A percentile compares a stretch with the other conserved stretches of the same genome.
Conservation (phyloP, 2,329 filamentous ascomycete genomes). For the Decorospora gaudefroyi region DNA sequence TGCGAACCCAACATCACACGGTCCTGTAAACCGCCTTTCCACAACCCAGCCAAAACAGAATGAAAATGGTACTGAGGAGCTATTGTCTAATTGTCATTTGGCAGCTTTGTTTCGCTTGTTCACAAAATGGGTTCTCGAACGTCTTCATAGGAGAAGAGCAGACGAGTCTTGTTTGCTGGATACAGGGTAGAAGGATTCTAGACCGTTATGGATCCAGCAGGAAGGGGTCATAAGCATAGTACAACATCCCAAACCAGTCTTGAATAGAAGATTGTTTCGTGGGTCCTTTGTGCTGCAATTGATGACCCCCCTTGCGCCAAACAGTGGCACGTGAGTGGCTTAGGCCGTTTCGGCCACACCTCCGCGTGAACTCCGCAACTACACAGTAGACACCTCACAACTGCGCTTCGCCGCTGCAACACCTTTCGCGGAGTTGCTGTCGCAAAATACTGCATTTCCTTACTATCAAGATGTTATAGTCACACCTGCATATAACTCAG, state of each 20-base stretch:
- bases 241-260: conserved; percentile 19
- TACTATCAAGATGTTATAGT: conserved; percentile 25
- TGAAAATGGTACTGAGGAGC: too few species aligned
- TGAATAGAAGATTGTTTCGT: conserved; percentile 34
- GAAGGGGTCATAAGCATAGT: background rate
- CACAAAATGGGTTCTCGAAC: background rate
- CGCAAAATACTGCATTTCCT: background rate
- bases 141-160: too few species aligned
- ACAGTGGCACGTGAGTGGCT: conserved; percentile 34
- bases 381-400: conserved; percentile 13
- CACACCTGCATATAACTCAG: background rate
- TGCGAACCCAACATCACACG: too few species aligned
- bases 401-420: conserved; percentile 8
- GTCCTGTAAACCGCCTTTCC: too few species aligned
- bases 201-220: background rate
- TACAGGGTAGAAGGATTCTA: background rate
- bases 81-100: conserved; percentile 2
- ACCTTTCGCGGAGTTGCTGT: conserved; percentile 1
- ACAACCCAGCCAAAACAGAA: too few species aligned
- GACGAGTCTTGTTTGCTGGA: too few species aligned
- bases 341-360: conserved; percentile 40
- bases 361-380: conserved; percentile 37
- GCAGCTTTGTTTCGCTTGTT: conserved; percentile 4
- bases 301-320: conserved; percentile 26
- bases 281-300: conserved; percentile 32